A percentile compares a stretch with the other conserved stretches of the same genome.
Evolutionary conservation across 495 filamentous ascomycete genomes (phyloP).

Genomic region (Neurospora sp.): DNA sequence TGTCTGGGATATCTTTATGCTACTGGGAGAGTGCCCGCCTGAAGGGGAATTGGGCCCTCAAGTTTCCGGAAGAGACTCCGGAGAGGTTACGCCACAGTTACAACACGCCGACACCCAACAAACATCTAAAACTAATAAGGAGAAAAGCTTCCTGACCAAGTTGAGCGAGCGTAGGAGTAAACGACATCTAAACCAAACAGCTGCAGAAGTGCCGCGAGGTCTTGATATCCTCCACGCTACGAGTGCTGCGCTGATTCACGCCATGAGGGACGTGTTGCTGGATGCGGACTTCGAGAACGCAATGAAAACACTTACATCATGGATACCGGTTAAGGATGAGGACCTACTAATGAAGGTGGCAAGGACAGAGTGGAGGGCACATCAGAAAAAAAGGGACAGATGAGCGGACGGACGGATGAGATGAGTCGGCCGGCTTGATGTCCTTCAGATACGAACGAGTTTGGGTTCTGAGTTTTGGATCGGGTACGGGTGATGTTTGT

Average conservation of each 20-base stretch:
- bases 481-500: not conserved
- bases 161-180: not conserved
- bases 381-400: slow-evolving; percentile 28
- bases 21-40: slow-evolving; percentile 62
- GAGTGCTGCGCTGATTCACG: slow-evolving; percentile 83
- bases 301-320: slow-evolving; percentile 95
- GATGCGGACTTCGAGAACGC: slow-evolving; percentile 95
- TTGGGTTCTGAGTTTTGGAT: not conserved
- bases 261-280: slow-evolving; percentile 80
- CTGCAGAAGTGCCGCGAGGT: slow-evolving; percentile 24
- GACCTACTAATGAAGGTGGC: slow-evolving; percentile 91
- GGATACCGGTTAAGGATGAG: slow-evolving; percentile 91
- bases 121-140: not conserved
- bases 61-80: not conserved
- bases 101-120: slow-evolving; percentile 4
- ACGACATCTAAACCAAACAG: not conserved
- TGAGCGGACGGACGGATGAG: slow-evolving; percentile 12
- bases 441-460: not conserved
- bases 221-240: slow-evolving; percentile 88
- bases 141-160: not conserved
- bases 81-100: not conserved
- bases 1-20: slow-evolving; percentile 98
- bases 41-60: slow-evolving; percentile 13
- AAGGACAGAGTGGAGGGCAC: slow-evolving; percentile 81
- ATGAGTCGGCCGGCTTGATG: not conserved